phyloP scores from a whole-genome alignment of 495 filamentous ascomycete genomes.

The Lasiosphaeriaceae sp. region DNA sequence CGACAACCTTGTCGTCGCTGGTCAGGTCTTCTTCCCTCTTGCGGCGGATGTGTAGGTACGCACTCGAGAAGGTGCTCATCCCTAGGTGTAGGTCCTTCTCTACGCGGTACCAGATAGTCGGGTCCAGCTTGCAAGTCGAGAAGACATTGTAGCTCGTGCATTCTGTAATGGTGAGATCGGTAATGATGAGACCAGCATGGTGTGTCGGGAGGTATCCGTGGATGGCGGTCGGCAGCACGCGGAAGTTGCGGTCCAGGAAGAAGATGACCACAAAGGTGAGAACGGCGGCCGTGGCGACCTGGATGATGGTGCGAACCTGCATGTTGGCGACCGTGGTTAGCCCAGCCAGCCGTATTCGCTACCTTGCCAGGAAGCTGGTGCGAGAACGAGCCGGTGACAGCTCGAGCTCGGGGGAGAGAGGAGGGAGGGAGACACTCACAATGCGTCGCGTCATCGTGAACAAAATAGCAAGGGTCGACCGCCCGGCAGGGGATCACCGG shows the following conservation, averaged over 20 bases:
- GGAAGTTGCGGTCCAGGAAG: conserved; percentile 75
- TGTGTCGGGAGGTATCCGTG: conserved; percentile 81
- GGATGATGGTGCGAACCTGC: conserved; percentile 77
- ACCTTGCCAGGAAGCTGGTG: neutral
- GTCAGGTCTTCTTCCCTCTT: conserved; percentile 87
- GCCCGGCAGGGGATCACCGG: conserved; percentile 7
- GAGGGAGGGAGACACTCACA: conserved; percentile 5
- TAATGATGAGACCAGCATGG: conserved; percentile 76
- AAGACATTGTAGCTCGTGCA: conserved; percentile 75
- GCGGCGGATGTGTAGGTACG: conserved; percentile 78
- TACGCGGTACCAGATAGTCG: conserved; percentile 73
- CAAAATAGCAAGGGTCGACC: neutral
- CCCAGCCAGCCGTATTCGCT: neutral
- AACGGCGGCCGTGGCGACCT: conserved; percentile 65
- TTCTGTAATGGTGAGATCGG: conserved; percentile 78
- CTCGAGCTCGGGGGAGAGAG: neutral
- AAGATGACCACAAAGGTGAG: conserved; percentile 67
- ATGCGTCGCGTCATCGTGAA: conserved; percentile 28
- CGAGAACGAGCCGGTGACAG: neutral
- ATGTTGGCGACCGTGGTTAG: neutral
- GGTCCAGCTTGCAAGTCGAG: conserved; percentile 72
- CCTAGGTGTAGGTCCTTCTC: conserved; percentile 90
- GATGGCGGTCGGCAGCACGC: conserved; percentile 75
- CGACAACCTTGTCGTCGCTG: conserved; percentile 68
- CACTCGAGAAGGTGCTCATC: conserved; percentile 66